Conservation (phyloP, 257 asterid species). For the Solanum gandarillasii region DNA sequence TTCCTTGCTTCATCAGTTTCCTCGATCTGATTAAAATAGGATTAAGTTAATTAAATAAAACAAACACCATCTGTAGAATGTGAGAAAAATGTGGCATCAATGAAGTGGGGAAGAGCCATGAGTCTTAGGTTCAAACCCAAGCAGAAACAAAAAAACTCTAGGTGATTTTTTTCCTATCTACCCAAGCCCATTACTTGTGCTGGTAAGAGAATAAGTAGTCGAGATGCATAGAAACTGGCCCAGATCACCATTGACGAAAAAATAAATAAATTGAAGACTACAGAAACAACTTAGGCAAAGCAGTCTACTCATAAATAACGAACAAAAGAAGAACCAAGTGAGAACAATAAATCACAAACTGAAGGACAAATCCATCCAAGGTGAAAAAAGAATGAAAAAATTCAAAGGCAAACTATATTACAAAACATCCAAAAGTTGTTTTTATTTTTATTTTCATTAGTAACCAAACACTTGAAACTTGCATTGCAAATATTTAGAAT, state of each 20-base stretch:
- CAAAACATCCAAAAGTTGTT: not conserved
- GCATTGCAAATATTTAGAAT: not conserved
- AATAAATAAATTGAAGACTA: not conserved
- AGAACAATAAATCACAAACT: not conserved
- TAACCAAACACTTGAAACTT: not conserved
- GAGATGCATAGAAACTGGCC: not conserved
- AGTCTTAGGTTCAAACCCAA: not conserved
- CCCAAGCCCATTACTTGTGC: not conserved
- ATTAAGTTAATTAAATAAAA: not conserved
- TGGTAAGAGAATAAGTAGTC: not conserved
- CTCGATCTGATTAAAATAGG: conserved; percentile 44
- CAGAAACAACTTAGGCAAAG: not conserved
- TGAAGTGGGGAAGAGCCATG: not conserved
- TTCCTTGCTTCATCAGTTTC: conserved; percentile 97
- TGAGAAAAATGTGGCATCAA: not conserved
- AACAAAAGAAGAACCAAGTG: not conserved
- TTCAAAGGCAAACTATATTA: not conserved
- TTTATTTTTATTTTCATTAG: not conserved
- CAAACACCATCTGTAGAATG: not conserved
- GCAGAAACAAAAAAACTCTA: not conserved
- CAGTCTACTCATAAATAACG: not conserved
- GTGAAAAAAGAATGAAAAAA: not conserved
- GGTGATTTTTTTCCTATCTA: not conserved
- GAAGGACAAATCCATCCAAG: not conserved
- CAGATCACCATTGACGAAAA: not conserved